phyloP scores from a whole-genome alignment of 2,329 filamentous ascomycete species.

The Epichloe brachyelytri region DNA sequence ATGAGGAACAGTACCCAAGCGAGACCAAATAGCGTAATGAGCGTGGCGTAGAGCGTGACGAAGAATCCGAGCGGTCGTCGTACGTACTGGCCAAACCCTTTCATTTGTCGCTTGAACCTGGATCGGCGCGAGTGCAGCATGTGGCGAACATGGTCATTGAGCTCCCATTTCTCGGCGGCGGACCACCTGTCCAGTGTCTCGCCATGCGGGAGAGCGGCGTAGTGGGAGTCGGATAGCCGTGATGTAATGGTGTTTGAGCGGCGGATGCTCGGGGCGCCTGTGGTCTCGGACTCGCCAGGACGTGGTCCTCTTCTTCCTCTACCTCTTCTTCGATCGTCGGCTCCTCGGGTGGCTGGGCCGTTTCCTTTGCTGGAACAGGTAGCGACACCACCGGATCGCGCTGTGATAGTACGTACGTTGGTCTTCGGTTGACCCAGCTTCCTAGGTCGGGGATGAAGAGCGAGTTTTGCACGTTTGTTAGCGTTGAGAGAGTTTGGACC shows the following conservation, averaged over 20 bases:
- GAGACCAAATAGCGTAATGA: conserved; percentile 75
- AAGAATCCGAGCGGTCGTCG: conserved; percentile 66
- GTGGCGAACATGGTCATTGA: conserved; percentile 79
- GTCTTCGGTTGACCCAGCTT: conserved; percentile 58
- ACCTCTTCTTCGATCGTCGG: conserved; percentile 3
- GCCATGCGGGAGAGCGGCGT: conserved; percentile 68
- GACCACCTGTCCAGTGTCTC: conserved; percentile 62
- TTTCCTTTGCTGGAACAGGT: background rate
- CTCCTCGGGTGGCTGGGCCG: conserved; percentile 8
- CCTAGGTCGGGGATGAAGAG: conserved; percentile 78
- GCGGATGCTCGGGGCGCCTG: conserved; percentile 15
- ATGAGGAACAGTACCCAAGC: conserved; percentile 89
- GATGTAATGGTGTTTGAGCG: conserved; percentile 51
- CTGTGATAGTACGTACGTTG: conserved; percentile 61
- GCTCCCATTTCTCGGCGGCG: conserved; percentile 56
- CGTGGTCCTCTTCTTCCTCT: background rate
- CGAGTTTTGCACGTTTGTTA: conserved; percentile 84
- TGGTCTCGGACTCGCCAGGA: conserved; percentile 11
- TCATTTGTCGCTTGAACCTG: conserved; percentile 66
- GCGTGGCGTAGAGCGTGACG: conserved; percentile 68
- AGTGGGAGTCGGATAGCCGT: conserved; percentile 54
- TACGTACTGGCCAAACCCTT: conserved; percentile 71
- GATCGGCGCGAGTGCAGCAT: conserved; percentile 74
- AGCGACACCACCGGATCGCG: background rate
- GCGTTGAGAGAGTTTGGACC: conserved; percentile 66